Base-by-base conservation (phyloP, 2,329 filamentous ascomycete genomes). In the Colletotrichum sp. region DNA sequence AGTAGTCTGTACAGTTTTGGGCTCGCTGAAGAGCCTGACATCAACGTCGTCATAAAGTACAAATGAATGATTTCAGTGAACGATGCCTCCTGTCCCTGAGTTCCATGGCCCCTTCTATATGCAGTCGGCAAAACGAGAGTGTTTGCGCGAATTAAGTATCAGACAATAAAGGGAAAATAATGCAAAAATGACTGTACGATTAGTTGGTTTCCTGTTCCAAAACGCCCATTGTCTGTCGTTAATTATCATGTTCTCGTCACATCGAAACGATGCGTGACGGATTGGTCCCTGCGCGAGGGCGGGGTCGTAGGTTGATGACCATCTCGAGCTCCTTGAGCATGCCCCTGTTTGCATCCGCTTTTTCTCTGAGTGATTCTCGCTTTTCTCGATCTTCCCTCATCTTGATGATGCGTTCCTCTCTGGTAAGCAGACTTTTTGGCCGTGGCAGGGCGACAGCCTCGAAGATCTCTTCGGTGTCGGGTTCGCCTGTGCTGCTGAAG, bases 271-370 rank as follows among this genome's bases (percentile, higher is more conserved):
- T 82, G 55, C 86, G 85, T 64, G 81, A 82, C 24, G 81, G 78
- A 18, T 80, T 80, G 76, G 77, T 81, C 75, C 87, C 87, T 38
- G 82, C 79, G 58, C 86, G 84, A 66, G 78, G 84, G 77, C 81
- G 82, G 8, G 88, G 88, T 30, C 88, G 84, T 38, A 88, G 84
- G 81, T 88, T 91, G 83, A 98, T 97, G 76, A 99, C 92, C 78
- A 95, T 96, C 86, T 98, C 95, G 74, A 99, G 89, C 85, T 99
- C 97, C 77, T 94, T 93, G 77, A 99, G 90, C 95, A 99, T 98
- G 79, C 94, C 95, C 58, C 93, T 94, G 77, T 93, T 97, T 13
- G 95, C 94, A 77, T 98, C 95, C 60, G 92, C 88, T 81, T 94
- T 94, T 79, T 96, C 94, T 71, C 93, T 91, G 55, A 93, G 87